These are phyloP conservation scores for Rhamnella rubrinervis DNA, from an alignment of 331 rosid species.

Conservation along the genomic window DNA sequence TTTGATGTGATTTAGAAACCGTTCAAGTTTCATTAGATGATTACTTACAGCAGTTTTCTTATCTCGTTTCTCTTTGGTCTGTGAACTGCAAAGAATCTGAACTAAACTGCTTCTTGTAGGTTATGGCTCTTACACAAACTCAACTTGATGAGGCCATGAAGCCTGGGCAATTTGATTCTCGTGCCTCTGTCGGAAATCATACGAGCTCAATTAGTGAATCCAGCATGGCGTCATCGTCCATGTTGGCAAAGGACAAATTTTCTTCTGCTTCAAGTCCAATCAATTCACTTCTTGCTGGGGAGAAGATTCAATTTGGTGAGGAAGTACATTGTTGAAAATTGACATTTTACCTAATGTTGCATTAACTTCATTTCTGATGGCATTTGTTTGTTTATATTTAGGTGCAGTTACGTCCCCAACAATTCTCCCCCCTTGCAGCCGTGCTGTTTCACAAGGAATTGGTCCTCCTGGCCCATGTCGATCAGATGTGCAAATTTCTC, in stretches of 20 bases:
- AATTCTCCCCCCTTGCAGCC: slow-evolving; percentile 62
- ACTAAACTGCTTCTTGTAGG: slow-evolving; percentile 45
- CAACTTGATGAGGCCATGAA: slow-evolving; percentile 98
- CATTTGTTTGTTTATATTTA: slow-evolving; percentile 28
- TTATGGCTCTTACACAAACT: slow-evolving; percentile 85
- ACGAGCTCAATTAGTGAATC: slow-evolving; percentile 50
- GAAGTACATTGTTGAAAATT: not conserved
- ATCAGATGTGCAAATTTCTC: slow-evolving; percentile 64
- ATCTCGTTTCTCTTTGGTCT: not conserved
- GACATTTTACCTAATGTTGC: slow-evolving; percentile 19
- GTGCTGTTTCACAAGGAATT: slow-evolving; percentile 60
- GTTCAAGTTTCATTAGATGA: not conserved
- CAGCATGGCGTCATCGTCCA: slow-evolving; percentile 66
- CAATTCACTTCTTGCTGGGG: slow-evolving; percentile 94
- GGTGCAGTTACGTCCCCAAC: slow-evolving; percentile 99
- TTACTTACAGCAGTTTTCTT: not conserved
- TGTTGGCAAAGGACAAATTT: slow-evolving; percentile 70
- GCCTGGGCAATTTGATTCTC: slow-evolving; percentile 76
- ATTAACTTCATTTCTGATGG: slow-evolving; percentile 11
- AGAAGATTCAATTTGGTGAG: slow-evolving; percentile 98
- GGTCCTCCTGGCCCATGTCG: slow-evolving; percentile 62
- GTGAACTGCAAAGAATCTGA: slow-evolving; percentile 14
- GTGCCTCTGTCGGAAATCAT: slow-evolving; percentile 56
- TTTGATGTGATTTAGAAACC: not conserved
- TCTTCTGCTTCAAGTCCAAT: slow-evolving; percentile 73